A percentile compares a stretch with the other conserved stretches of the same genome.
Evolutionary conservation across 202 grass and related monocot genomes (phyloP).

Genomic region (Zizania palustris): DNA sequence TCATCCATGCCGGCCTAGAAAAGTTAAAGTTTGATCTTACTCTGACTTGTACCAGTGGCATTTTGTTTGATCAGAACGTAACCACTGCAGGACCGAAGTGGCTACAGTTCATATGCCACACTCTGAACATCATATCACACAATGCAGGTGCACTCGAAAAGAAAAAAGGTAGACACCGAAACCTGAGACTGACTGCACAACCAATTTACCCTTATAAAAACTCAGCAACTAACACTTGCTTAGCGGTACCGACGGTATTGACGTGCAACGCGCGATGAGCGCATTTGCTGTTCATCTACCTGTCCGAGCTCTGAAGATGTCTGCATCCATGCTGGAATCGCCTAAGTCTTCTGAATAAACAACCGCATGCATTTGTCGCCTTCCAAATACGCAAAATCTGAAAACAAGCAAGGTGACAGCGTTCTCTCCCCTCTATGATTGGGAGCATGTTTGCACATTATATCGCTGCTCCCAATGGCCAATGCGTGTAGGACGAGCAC

Average conservation of each 20-base stretch:
- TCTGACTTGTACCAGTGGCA: background rate
- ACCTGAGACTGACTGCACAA: background rate
- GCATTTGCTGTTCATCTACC: background rate
- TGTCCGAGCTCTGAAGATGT: background rate
- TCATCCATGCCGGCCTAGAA: background rate
- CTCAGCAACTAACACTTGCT: too few relatives aligned
- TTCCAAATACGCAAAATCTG: background rate
- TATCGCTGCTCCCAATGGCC: background rate
- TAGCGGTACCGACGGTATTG: background rate
- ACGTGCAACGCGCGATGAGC: background rate
- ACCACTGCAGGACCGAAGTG: background rate
- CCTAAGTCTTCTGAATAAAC: conserved; percentile 1
- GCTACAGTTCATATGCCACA: background rate
- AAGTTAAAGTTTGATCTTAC: background rate
- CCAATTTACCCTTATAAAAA: too few relatives aligned
- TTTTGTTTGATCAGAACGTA: background rate
- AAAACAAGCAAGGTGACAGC: background rate
- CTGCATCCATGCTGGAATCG: background rate
- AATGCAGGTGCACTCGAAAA: background rate
- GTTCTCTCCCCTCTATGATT: background rate
- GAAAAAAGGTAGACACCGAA: background rate
- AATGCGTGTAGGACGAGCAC: background rate
- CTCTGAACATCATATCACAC: conserved; percentile 2
- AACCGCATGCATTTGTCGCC: background rate
- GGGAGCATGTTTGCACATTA: background rate